Percentiles rank a stretch among this genome's conserved stretches.
Conservation (phyloP, 2,329 filamentous ascomycete genomes). For the Pseudocercospora fuligena region DNA sequence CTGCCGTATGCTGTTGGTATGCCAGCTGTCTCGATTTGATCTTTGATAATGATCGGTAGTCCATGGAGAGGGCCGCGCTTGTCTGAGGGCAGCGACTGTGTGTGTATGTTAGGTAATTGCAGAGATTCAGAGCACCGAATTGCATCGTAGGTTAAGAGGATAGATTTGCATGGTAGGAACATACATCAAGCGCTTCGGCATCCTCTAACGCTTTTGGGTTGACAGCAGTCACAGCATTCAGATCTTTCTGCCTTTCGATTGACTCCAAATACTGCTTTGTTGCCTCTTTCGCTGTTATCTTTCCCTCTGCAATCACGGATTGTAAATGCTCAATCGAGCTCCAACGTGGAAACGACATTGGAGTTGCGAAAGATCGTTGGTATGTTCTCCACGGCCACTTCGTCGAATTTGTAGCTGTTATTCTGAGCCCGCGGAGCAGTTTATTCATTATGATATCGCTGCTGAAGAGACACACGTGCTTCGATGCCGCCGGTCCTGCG, state of each 20-base stretch:
- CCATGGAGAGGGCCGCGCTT: slow-evolving; percentile 30
- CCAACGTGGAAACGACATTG: slow-evolving; percentile 12
- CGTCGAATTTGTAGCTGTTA: not conserved
- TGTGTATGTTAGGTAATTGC: no score
- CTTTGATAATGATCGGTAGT: slow-evolving; percentile 34
- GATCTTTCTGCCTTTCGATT: slow-evolving; percentile 28
- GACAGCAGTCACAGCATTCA: slow-evolving; percentile 32
- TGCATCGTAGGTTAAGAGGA: no score
- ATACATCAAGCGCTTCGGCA: slow-evolving; percentile 27
- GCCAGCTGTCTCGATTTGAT: slow-evolving; percentile 33
- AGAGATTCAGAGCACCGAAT: no score
- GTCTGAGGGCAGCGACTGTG: slow-evolving; percentile 17
- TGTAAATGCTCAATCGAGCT: slow-evolving; percentile 29
- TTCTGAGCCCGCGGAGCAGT: not conserved
- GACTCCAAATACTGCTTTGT: slow-evolving; percentile 26
- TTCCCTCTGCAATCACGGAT: slow-evolving; percentile 19
- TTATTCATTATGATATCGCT: slow-evolving; percentile 11
- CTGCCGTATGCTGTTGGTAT: slow-evolving; percentile 33
- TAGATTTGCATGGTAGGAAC: no score
- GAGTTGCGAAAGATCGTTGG: slow-evolving; percentile 10
- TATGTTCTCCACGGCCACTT: slow-evolving; percentile 13
- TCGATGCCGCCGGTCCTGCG: slow-evolving; percentile 6
- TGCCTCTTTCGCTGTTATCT: slow-evolving; percentile 22
- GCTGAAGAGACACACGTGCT: not conserved
- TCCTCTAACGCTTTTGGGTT: slow-evolving; percentile 28